phyloP scores from a whole-genome alignment of 2,329 filamentous ascomycete species.

The Penicillium sp. region DNA sequence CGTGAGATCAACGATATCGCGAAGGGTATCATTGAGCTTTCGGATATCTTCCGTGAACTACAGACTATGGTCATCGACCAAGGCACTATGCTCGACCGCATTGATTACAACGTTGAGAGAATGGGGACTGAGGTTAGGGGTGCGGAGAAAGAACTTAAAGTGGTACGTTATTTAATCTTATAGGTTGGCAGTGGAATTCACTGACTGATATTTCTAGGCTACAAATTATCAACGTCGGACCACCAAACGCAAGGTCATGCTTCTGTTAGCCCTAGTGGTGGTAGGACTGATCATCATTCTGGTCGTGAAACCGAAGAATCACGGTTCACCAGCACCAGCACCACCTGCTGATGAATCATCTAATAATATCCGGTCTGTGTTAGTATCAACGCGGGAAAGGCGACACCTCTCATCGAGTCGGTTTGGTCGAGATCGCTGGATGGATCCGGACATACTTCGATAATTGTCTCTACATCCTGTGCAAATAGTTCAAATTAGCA shows the following conservation, averaged over 20 bases:
- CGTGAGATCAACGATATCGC: conserved; percentile 97
- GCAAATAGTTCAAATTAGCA: conserved; percentile 24
- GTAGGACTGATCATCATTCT: conserved; percentile 84
- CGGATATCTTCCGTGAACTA: conserved; percentile 94
- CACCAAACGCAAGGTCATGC: conserved; percentile 88
- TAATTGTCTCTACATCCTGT: conserved; percentile 16
- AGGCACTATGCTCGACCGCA: conserved; percentile 86
- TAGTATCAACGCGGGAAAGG: conserved; percentile 22
- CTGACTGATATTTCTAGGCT: conserved; percentile 44
- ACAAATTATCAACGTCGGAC: conserved; percentile 85
- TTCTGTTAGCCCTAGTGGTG: conserved; percentile 82
- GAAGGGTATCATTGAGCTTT: conserved; percentile 94
- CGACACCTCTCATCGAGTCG: conserved; percentile 23
- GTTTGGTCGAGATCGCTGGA: conserved; percentile 32
- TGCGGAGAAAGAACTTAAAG: conserved; percentile 86
- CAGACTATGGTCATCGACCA: conserved; percentile 95
- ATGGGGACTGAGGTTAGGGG: conserved; percentile 93
- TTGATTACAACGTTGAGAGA: conserved; percentile 96
- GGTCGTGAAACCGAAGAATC: conserved; percentile 71
- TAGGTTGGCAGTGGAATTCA: background rate
- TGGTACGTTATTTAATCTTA: conserved; percentile 50
- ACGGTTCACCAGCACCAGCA: conserved; percentile 22
- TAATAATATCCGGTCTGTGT: conserved; percentile 22
- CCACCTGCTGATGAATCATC: conserved; percentile 26
- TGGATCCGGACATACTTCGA: conserved; percentile 38